phyloP scores from a whole-genome alignment of 164 flowering plant genomes.

The Malania oleifera region DNA sequence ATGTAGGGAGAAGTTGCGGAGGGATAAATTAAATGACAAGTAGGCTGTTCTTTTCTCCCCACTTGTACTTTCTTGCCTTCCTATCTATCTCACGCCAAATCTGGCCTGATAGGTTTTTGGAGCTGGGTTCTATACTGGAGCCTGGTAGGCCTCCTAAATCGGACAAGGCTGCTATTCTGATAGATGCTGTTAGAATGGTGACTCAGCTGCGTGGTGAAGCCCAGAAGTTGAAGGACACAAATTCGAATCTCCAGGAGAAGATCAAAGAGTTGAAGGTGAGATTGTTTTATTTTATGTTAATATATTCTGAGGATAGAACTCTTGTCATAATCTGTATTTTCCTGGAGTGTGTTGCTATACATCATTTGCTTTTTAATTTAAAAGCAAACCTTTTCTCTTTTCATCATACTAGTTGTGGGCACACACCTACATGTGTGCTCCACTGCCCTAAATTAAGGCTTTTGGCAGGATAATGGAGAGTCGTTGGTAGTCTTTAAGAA shows the following conservation, averaged over 20 bases:
- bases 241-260: slow-evolving; percentile 69
- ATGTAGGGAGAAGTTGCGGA: slow-evolving; percentile 55
- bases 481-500: too few relatives aligned
- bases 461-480: too few relatives aligned
- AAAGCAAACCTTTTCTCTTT: too few relatives aligned
- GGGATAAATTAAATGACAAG: slow-evolving; percentile 66
- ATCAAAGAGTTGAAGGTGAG: slow-evolving; percentile 84
- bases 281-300: not conserved
- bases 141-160: slow-evolving; percentile 88
- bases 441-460: too few relatives aligned
- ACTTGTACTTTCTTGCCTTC: not conserved
- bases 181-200: slow-evolving; percentile 86
- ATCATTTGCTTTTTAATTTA: not conserved
- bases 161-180: slow-evolving; percentile 77
- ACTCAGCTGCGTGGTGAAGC: slow-evolving; percentile 72
- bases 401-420: too few relatives aligned
- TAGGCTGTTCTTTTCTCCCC: slow-evolving; percentile 16
- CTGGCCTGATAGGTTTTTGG: slow-evolving; percentile 58
- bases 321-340: too few relatives aligned
- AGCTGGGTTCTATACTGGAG: slow-evolving; percentile 70
- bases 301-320: too few relatives aligned
- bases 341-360: too few relatives aligned
- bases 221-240: slow-evolving; percentile 76
- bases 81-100: not conserved
- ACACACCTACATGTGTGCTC: too few relatives aligned